Evolutionary conservation across 331 rosid genomes (phyloP), one percentile per base, ranked within the genome.

Genomic region (Dryas integrifolia): DNA sequence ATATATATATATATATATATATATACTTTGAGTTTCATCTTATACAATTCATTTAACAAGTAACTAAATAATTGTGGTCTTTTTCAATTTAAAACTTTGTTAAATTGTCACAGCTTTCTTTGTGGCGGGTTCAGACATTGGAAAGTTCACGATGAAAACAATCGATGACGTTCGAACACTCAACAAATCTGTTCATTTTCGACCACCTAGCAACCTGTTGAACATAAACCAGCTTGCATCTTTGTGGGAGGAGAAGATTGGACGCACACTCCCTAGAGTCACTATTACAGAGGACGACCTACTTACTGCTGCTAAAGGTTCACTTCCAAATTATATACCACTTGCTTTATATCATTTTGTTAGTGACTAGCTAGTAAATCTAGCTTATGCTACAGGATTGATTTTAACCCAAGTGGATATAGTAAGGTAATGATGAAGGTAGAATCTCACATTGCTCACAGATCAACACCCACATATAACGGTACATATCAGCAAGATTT

Each of bases 151-250:
- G 3, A 44, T 73, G 6, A 78, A 78, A 66, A 9, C 69, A 8
- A 13, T 78, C 13, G 53, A 48, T 7, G 82, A 78, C 40, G 65
- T 2, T 0, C 68, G 82, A 51, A 48, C 82, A 7, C 13, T 78
- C 14, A 72, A 78, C 74, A 78, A 66, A 72, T 56, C 63, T 24
- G 61, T 78, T 58, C 82, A 78, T 66, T 78, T 78, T 16, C 74
- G 65, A 38, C 82, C 82, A 24, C 12, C 53, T 1, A 0, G 74
- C 49, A 78, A 78, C 76, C 12, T 72, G 16, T 53, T 65, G 6
- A 66, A 26, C 73, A 7, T 78, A 1, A 72, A 78, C 21, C 74
- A 72, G 51, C 82, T 78, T 49, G 82, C 82, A 9, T 78, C 74
- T 11, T n/a, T 78, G 41, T 78, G 82, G 82, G 78, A 78, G 69